Percentiles rank a stretch among this genome's conserved stretches.
These are phyloP conservation scores for Aschersonia sp. DNA, from an alignment of 2,329 filamentous ascomycete genomes.

Conservation along the genomic window DNA sequence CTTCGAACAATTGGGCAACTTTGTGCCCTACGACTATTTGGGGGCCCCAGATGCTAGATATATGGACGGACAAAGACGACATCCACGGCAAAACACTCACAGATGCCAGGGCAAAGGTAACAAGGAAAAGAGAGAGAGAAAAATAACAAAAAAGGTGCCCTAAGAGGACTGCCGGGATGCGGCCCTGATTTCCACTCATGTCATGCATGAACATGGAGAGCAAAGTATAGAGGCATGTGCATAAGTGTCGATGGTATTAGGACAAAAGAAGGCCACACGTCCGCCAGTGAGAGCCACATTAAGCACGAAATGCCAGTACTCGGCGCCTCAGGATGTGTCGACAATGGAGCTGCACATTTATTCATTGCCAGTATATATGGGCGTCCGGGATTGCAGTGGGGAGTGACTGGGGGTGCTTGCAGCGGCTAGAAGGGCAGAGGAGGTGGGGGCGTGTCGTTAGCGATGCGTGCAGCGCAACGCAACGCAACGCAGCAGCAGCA, in stretches of 20 bases:
- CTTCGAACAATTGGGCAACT: background rate
- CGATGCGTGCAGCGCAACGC: background rate
- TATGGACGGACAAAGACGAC: background rate
- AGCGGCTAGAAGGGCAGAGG: slow-evolving; percentile 1
- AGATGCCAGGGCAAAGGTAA: slow-evolving; percentile 1
- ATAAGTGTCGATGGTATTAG: background rate
- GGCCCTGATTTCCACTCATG: slow-evolving; percentile 11
- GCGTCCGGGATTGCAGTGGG: background rate
- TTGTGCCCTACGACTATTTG: background rate
- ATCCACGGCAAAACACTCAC: background rate
- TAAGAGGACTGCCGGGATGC: slow-evolving; percentile 3
- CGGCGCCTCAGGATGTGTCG: slow-evolving; percentile 2
- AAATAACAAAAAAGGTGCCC: background rate
- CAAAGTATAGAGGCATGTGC: slow-evolving; percentile 11
- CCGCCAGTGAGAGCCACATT: background rate
- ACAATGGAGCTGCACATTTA: slow-evolving; percentile 2
- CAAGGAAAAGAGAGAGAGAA: background rate
- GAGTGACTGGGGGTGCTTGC: slow-evolving; percentile 1
- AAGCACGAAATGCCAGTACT: background rate
- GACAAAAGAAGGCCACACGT: background rate
- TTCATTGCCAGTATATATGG: background rate
- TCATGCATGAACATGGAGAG: slow-evolving; percentile 23
- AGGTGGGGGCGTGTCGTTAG: slow-evolving; percentile 1
- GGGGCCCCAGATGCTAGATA: slow-evolving; percentile 1
- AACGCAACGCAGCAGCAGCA: background rate